Evolutionary conservation across 225 moss, liverwort and hornwort species (phyloP).

Genomic region (Lunularia cruciata): DNA sequence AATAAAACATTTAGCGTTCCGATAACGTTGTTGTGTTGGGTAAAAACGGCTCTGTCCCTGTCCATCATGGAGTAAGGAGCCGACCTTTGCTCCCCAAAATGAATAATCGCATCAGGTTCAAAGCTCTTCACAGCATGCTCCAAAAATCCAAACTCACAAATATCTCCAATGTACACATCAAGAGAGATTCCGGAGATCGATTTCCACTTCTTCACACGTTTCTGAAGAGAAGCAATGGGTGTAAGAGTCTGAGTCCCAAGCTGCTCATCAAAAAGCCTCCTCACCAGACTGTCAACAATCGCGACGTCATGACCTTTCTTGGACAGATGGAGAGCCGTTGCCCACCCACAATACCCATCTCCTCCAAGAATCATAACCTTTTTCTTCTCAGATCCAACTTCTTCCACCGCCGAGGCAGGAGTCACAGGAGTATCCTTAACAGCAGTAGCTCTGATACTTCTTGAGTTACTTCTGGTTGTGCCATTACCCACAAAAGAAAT

Average conservation of each 20-base stretch:
- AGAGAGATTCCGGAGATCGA: constrained; percentile 69
- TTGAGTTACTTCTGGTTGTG: background rate
- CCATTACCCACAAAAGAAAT: too few species aligned
- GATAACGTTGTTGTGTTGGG: constrained; percentile 93
- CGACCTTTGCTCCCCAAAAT: constrained; percentile 91
- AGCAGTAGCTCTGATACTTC: constrained; percentile 43
- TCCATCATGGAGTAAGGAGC: constrained; percentile 99
- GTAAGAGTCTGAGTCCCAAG: constrained; percentile 80
- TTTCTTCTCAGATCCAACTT: constrained; percentile 42
- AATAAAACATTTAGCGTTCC: constrained; percentile 91
- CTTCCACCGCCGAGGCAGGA: constrained; percentile 29
- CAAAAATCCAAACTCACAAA: constrained; percentile 90
- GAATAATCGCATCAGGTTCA: constrained; percentile 78
- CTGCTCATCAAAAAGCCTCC: constrained; percentile 89
- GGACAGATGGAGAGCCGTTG: constrained; percentile 82
- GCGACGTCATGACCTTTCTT: constrained; percentile 84
- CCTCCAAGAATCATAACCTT: constrained; percentile 92
- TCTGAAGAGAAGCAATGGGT: constrained; percentile 75
- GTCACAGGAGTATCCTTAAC: constrained; percentile 63
- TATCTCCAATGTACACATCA: constrained; percentile 74
- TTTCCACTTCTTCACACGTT: constrained; percentile 86
- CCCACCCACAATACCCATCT: constrained; percentile 97
- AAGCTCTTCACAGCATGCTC: constrained; percentile 78
- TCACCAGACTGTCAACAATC: constrained; percentile 83
- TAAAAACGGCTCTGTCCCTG: constrained; percentile 80